A percentile compares a stretch with the other conserved stretches of the same genome.
Conservation (phyloP, 2,329 filamentous ascomycete species). For the Curvularia hawaiiensis region DNA sequence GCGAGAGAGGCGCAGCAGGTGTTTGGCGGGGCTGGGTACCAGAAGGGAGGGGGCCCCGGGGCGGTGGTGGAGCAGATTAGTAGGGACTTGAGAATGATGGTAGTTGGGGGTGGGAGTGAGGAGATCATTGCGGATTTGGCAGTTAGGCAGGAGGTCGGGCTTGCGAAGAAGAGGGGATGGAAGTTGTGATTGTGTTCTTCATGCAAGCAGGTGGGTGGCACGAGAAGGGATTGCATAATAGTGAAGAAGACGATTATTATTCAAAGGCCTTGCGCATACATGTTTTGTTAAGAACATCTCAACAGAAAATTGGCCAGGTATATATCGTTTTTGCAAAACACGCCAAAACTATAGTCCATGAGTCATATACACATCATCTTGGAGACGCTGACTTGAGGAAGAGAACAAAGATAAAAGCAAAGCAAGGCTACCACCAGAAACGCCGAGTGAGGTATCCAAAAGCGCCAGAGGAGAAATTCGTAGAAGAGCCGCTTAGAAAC, state of each 20-base stretch:
- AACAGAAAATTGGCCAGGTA: not conserved
- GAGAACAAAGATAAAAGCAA: not conserved
- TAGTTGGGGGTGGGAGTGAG: slow-evolving; percentile 60
- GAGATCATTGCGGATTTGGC: slow-evolving; percentile 61
- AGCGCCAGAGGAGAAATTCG: not conserved
- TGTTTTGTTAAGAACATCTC: not conserved
- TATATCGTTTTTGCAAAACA: not conserved
- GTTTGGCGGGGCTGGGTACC: slow-evolving; percentile 60
- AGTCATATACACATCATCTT: slow-evolving; percentile 1
- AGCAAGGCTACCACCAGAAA: not conserved
- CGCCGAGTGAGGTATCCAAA: slow-evolving; percentile 2
- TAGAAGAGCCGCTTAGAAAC: not conserved
- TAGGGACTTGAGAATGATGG: slow-evolving; percentile 59
- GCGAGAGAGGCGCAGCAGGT: slow-evolving; percentile 61
- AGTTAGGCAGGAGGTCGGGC: slow-evolving; percentile 54
- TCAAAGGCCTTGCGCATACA: not conserved
- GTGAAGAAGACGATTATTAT: not conserved
- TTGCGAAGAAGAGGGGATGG: slow-evolving; percentile 52
- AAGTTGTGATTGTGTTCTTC: slow-evolving; percentile 38
- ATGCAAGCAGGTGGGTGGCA: not conserved
- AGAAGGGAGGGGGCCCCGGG: slow-evolving; percentile 55
- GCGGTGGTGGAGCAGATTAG: slow-evolving; percentile 60
- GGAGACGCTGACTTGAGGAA: not conserved
- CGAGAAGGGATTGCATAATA: not conserved
- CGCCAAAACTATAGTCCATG: not conserved